Evolutionary conservation across 306 rosid species (phyloP).

Genomic region (Comarum palustre): DNA sequence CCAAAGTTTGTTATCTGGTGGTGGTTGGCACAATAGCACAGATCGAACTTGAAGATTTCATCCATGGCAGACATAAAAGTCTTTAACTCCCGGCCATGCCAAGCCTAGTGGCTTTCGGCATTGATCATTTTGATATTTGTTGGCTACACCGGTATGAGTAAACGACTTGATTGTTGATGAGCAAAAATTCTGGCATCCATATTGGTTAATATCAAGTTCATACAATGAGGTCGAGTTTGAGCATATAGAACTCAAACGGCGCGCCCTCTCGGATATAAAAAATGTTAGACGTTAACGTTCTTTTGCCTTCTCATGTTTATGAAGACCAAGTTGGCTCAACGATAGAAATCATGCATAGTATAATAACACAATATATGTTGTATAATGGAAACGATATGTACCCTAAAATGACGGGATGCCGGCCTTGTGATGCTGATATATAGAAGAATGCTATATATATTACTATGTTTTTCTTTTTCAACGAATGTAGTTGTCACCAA

Average conservation of each 20-base stretch:
- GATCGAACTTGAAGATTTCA: not conserved
- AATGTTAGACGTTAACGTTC: not conserved
- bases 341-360: not conserved
- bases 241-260: not conserved
- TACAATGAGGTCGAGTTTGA: not conserved
- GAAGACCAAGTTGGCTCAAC: not conserved
- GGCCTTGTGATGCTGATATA: not conserved
- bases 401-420: not conserved
- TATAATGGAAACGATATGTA: not conserved
- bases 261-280: not conserved
- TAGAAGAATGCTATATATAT: not conserved
- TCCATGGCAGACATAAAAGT: not conserved
- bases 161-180: not conserved
- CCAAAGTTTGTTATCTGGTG: not conserved
- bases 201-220: not conserved
- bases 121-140: not conserved
- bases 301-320: not conserved
- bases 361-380: not conserved
- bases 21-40: not conserved
- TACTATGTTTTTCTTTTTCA: not conserved
- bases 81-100: not conserved
- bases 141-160: not conserved
- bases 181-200: not conserved
- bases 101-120: not conserved
- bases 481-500: not conserved